phyloP scores from a whole-genome alignment of 2,329 filamentous ascomycete genomes.

The Neonectria punicea region DNA sequence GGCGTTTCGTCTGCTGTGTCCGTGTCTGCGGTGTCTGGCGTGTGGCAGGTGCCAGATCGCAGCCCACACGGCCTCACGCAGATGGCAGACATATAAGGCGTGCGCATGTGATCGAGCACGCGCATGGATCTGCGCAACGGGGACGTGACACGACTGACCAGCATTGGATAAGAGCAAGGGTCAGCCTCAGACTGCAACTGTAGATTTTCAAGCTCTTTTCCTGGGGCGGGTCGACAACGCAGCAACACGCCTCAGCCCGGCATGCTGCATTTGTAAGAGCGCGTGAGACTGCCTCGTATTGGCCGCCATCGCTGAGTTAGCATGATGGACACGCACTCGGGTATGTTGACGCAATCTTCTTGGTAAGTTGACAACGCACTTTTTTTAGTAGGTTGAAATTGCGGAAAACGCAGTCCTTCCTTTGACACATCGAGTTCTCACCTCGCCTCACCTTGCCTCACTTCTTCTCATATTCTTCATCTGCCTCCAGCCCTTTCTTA shows the following conservation, averaged over 20 bases:
- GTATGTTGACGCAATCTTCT: neutral
- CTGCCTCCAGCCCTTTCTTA: neutral
- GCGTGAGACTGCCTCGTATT: constrained; percentile 10
- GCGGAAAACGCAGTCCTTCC: neutral
- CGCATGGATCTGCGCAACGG: constrained; percentile 35
- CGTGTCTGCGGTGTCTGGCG: neutral
- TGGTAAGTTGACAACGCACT: constrained; percentile 6
- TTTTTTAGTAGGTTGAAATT: neutral
- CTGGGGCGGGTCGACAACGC: constrained; percentile 3
- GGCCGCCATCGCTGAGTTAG: neutral
- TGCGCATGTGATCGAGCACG: constrained; percentile 43
- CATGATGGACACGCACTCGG: neutral
- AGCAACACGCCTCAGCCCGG: neutral
- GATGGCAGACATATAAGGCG: constrained; percentile 19
- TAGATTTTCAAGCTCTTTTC: constrained; percentile 7
- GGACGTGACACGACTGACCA: constrained; percentile 30
- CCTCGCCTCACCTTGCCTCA: neutral
- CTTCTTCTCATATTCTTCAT: neutral
- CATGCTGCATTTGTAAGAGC: constrained; percentile 4
- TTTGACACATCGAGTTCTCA: neutral
- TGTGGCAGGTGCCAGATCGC: constrained; percentile 35
- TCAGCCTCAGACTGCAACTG: constrained; percentile 11
- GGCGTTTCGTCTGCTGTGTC: constrained; percentile 5
- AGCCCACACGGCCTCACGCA: constrained; percentile 20
- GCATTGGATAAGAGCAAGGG: constrained; percentile 15